phyloP scores from a whole-genome alignment of 306 rosid genomes.

The Ochetophila trinervis region DNA sequence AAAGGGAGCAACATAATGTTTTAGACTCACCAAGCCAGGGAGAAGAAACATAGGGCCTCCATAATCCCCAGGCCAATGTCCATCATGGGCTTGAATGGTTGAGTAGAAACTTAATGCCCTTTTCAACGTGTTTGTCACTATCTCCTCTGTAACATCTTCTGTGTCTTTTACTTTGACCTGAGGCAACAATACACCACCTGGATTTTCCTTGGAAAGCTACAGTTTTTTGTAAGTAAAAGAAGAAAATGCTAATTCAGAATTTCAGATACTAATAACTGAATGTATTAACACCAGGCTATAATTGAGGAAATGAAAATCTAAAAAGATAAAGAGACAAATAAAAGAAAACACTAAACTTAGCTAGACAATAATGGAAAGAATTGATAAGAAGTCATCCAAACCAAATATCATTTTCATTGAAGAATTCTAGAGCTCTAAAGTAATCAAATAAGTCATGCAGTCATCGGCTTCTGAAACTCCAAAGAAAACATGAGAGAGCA shows the following conservation, averaged over 20 bases:
- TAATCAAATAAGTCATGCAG: too few species aligned
- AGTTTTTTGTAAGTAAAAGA: slow-evolving; percentile 13
- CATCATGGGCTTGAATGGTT: slow-evolving; percentile 66
- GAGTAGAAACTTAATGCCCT: slow-evolving; percentile 71
- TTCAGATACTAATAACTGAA: not conserved
- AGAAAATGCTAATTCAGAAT: too few species aligned
- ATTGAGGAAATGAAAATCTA: not conserved
- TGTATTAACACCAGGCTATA: not conserved
- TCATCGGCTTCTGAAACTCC: too few species aligned
- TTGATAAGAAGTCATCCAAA: too few species aligned
- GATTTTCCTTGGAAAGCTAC: slow-evolving; percentile 63
- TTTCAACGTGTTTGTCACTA: slow-evolving; percentile 45
- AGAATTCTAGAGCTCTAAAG: too few species aligned
- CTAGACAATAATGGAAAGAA: not conserved
- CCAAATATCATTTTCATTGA: too few species aligned
- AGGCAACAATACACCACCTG: slow-evolving; percentile 32
- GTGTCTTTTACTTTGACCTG: slow-evolving; percentile 60
- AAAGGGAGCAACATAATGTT: slow-evolving; percentile 8
- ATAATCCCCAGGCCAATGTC: slow-evolving; percentile 95
- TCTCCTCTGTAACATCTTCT: slow-evolving; percentile 54
- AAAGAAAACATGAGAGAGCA: too few species aligned
- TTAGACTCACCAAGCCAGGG: slow-evolving; percentile 73
- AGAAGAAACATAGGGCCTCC: slow-evolving; percentile 94
- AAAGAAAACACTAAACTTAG: not conserved
- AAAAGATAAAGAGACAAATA: not conserved